A percentile compares a stretch with the other conserved stretches of the same genome.
phyloP scores from a whole-genome alignment of 2,329 filamentous ascomycete species.

The Talaromyces sp. region DNA sequence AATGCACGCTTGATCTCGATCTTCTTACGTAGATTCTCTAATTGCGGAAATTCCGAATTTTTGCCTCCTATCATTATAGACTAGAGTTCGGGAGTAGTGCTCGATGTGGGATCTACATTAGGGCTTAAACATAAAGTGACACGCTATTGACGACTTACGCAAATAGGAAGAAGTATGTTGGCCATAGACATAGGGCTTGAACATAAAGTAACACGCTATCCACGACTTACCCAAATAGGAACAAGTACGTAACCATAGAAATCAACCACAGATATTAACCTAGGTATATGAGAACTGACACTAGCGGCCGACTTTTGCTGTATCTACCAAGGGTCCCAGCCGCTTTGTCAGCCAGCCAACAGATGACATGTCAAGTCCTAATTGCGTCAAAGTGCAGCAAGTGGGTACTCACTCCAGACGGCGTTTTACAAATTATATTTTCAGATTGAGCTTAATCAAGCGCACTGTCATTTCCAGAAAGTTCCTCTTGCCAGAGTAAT shows the following conservation, averaged over 20 bases:
- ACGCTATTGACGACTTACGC: background rate
- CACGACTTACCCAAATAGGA: too few relatives aligned
- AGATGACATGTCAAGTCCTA: background rate
- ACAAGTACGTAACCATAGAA: too few relatives aligned
- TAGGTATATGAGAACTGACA: background rate
- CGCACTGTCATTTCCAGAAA: background rate
- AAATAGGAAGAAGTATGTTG: background rate
- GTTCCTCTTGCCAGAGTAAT: background rate
- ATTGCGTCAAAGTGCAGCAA: background rate
- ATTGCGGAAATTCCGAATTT: background rate
- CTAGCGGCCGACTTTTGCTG: background rate
- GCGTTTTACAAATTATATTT: background rate
- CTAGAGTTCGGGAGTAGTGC: background rate
- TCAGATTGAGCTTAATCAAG: background rate
- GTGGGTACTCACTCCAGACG: background rate
- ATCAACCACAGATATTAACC: too few relatives aligned
- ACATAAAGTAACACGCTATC: too few relatives aligned
- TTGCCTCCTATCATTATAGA: background rate
- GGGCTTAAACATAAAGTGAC: background rate
- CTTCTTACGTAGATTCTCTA: background rate
- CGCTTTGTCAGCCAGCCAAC: background rate
- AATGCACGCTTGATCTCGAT: background rate
- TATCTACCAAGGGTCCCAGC: background rate
- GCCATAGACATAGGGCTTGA: background rate
- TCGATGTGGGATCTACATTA: background rate